phyloP scores from a whole-genome alignment of 257 asterid genomes.

The Fraxinus anomala region DNA sequence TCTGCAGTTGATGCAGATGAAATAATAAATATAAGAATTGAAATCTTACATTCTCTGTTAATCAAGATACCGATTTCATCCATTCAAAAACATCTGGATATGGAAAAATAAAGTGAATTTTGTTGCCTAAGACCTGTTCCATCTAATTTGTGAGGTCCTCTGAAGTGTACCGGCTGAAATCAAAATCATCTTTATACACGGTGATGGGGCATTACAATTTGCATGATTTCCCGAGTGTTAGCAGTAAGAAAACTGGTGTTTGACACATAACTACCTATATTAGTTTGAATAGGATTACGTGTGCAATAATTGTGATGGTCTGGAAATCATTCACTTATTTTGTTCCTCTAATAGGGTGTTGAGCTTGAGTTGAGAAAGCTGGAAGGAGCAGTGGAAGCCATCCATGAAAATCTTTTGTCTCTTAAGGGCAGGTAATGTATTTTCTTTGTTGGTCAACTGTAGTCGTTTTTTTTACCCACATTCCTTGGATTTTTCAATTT shows the following conservation, averaged over 20 bases:
- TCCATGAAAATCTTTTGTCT: slow-evolving; percentile 45
- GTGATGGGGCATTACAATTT: neutral
- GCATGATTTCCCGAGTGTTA: neutral
- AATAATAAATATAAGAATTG: neutral
- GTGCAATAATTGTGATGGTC: neutral
- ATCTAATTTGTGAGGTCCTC: neutral
- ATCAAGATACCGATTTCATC: neutral
- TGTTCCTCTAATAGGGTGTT: slow-evolving; percentile 57
- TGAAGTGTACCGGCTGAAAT: neutral
- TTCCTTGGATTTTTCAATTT: neutral
- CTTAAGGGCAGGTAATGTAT: slow-evolving; percentile 41
- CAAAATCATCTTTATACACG: neutral
- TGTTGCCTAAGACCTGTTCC: neutral
- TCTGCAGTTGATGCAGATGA: neutral
- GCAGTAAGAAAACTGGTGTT: neutral
- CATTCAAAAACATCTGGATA: neutral
- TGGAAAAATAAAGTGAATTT: neutral
- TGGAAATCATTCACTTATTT: slow-evolving; percentile 25
- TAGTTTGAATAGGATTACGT: slow-evolving; percentile 4
- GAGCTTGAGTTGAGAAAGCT: slow-evolving; percentile 80
- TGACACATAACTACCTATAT: neutral
- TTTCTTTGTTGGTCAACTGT: neutral
- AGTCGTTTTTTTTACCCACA: neutral
- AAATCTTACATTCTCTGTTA: neutral
- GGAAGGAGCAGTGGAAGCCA: slow-evolving; percentile 53